phyloP scores from a whole-genome alignment of 768 basidiomycete genomes.

The Grammothele lineata region DNA sequence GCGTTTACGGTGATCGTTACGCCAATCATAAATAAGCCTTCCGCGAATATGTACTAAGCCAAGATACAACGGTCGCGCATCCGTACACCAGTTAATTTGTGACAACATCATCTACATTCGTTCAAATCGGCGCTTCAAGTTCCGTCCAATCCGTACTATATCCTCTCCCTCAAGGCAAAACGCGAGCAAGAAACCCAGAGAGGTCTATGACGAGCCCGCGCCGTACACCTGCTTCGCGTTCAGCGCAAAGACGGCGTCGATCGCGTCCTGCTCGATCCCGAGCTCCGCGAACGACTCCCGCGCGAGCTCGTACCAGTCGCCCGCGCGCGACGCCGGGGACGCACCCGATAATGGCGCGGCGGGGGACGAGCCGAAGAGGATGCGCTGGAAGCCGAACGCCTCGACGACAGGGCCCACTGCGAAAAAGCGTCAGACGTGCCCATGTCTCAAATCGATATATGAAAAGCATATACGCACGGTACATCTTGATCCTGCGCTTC shows the following conservation, averaged over 20 bases:
- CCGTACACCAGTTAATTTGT: too few relatives aligned
- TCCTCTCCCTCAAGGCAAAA: too few relatives aligned
- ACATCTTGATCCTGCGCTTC: constrained; percentile 76
- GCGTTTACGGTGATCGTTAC: too few relatives aligned
- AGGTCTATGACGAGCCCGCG: not conserved
- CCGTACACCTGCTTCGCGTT: constrained; percentile 45
- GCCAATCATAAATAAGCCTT: too few relatives aligned
- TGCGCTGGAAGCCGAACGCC: constrained; percentile 80
- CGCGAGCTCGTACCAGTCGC: constrained; percentile 80
- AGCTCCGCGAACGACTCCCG: constrained; percentile 76
- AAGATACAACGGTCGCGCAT: too few relatives aligned
- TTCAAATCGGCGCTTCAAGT: too few relatives aligned
- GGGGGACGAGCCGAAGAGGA: constrained; percentile 78
- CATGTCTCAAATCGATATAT: not conserved
- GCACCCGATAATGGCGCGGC: constrained; percentile 33
- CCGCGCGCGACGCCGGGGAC: constrained; percentile 45
- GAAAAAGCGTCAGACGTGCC: too few relatives aligned
- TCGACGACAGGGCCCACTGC: constrained; percentile 79
- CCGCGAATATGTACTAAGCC: too few relatives aligned
- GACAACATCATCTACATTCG: too few relatives aligned
- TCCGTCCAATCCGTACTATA: too few relatives aligned
- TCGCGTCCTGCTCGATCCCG: constrained; percentile 69
- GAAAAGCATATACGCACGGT: constrained; percentile 49
- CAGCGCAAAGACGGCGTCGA: constrained; percentile 69
- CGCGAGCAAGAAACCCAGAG: too few relatives aligned